Evolutionary conservation across 305 asterid species (phyloP).

Genomic region (Fraxinus floribunda): DNA sequence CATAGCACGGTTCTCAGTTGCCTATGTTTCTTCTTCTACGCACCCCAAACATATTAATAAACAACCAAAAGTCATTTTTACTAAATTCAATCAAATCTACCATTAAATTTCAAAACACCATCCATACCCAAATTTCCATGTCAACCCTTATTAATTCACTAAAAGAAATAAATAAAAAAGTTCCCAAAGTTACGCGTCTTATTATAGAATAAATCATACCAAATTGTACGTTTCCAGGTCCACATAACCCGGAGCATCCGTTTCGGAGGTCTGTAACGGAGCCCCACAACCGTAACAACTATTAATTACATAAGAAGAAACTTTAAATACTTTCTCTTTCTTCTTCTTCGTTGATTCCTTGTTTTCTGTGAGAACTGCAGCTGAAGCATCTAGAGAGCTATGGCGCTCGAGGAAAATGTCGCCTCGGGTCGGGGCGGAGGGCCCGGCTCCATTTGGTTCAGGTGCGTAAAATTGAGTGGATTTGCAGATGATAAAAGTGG

Average conservation of each 20-base stretch:
- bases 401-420: conserved; percentile 69
- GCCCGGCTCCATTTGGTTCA: conserved; percentile 69
- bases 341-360: conserved; percentile 43
- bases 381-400: conserved; percentile 46
- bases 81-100: neutral
- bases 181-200: neutral
- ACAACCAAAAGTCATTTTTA: neutral
- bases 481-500: conserved; percentile 46
- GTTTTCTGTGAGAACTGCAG: conserved; percentile 31
- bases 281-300: conserved; percentile 97
- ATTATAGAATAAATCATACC: conserved; percentile 39
- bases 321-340: conserved; percentile 44
- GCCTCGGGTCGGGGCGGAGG: conserved; percentile 82
- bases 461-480: conserved; percentile 31
- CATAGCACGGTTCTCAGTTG: conserved; percentile 78
- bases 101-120: no score
- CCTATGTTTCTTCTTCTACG: conserved; percentile 90
- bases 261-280: conserved; percentile 65
- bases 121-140: neutral
- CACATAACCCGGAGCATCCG: conserved; percentile 80
- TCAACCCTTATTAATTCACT: neutral
- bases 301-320: conserved; percentile 32
- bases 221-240: conserved; percentile 65
- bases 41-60: conserved; percentile 3
- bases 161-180: neutral